Conservation (phyloP, 306 rosid species). For the Vigna trinervia region DNA sequence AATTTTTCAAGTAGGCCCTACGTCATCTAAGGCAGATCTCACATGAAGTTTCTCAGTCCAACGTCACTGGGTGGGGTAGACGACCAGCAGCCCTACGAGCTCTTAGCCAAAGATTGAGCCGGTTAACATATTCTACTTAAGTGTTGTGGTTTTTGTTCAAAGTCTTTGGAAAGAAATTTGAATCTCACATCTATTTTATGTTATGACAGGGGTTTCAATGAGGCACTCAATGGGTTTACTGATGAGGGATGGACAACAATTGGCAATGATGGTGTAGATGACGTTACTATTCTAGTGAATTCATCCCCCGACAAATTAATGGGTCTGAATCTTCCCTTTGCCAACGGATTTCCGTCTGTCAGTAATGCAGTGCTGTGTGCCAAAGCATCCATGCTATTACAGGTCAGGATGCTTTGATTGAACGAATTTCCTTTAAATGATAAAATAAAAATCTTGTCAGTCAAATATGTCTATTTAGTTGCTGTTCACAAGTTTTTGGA, state of each 20-base stretch:
- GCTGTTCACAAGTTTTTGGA: background rate
- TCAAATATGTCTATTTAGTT: background rate
- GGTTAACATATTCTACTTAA: conserved; percentile 53
- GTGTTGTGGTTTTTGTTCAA: conserved; percentile 14
- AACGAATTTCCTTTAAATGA: conserved; percentile 7
- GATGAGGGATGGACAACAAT: conserved; percentile 98
- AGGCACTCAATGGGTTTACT: conserved; percentile 94
- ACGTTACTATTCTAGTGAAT: conserved; percentile 86
- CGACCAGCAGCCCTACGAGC: conserved; percentile 94
- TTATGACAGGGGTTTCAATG: conserved; percentile 85
- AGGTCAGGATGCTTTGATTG: conserved; percentile 62
- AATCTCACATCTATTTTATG: conserved; percentile 46
- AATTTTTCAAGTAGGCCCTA: conserved; percentile 63
- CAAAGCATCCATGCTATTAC: conserved; percentile 96
- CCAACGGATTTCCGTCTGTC: conserved; percentile 84
- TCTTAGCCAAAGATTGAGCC: conserved; percentile 88
- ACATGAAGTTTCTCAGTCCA: conserved; percentile 92
- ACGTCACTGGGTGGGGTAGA: conserved; percentile 92
- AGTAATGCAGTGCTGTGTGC: conserved; percentile 96
- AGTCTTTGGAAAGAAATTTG: conserved; percentile 22
- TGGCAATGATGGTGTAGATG: conserved; percentile 93
- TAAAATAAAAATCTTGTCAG: background rate
- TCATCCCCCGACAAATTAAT: conserved; percentile 92
- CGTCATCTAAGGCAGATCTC: conserved; percentile 95
- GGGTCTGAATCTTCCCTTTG: conserved; percentile 89